These are phyloP conservation scores for Davidsoniella neocaledoniae DNA, from an alignment of 2,329 filamentous ascomycete genomes.

Conservation along the genomic window DNA sequence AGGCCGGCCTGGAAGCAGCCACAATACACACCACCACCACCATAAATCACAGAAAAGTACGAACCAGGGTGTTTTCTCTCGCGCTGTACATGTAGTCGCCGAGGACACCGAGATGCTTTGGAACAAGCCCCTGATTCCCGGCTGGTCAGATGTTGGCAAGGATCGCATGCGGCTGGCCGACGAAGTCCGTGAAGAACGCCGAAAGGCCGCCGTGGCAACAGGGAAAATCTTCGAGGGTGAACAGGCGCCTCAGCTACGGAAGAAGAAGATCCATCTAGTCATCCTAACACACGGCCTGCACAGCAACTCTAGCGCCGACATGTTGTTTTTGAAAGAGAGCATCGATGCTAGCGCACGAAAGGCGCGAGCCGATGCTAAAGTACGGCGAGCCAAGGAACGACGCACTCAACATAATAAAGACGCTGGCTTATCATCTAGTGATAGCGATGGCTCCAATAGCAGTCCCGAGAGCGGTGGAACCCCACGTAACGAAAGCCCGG, in stretches of 20 bases:
- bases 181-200: conserved; percentile 11
- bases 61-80: conserved; percentile 62
- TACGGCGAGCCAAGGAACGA: conserved; percentile 36
- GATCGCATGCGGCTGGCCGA: conserved; percentile 14
- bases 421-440: background rate
- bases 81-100: conserved; percentile 58
- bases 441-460: conserved; percentile 1
- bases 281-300: conserved; percentile 88
- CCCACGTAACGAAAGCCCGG: conserved; percentile 12
- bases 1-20: conserved; percentile 2
- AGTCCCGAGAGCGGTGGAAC: background rate
- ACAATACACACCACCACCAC: conserved; percentile 27
- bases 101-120: conserved; percentile 82
- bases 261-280: conserved; percentile 76
- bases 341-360: conserved; percentile 72
- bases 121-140: conserved; percentile 76
- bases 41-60: background rate
- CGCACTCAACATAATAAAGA: conserved; percentile 16
- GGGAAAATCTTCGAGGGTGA: conserved; percentile 4
- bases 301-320: conserved; percentile 88
- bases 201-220: conserved; percentile 2
- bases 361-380: conserved; percentile 51
- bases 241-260: conserved; percentile 26
- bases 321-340: conserved; percentile 94
- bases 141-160: conserved; percentile 33